phyloP scores from a whole-genome alignment of 2,329 filamentous ascomycete species.

The Neospermospora avenae region DNA sequence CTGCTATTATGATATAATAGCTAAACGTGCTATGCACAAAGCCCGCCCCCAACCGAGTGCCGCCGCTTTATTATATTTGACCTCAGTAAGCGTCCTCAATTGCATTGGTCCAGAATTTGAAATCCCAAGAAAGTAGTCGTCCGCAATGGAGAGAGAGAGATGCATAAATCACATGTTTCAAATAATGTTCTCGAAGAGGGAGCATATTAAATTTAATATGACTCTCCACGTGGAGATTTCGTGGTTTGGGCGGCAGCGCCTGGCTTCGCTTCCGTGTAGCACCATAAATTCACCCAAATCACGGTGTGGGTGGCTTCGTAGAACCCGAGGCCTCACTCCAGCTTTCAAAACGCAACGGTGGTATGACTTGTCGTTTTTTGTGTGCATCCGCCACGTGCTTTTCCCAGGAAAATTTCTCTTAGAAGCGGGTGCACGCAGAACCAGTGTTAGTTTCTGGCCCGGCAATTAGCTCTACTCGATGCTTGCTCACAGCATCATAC shows the following conservation, averaged over 20 bases:
- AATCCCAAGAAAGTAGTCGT: background rate
- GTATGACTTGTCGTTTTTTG: constrained; percentile 7
- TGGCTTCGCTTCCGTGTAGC: background rate
- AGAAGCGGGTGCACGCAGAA: constrained; percentile 8
- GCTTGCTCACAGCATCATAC: background rate
- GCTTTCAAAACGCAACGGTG: background rate
- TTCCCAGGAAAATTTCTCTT: constrained; percentile 4
- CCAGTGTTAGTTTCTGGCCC: constrained; percentile 2
- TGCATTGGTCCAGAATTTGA: background rate
- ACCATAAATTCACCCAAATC: background rate
- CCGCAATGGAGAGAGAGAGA: too few relatives aligned
- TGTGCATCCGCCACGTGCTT: constrained; percentile 16
- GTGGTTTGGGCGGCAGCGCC: background rate
- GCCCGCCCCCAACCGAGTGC: background rate
- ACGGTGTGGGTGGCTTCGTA: background rate
- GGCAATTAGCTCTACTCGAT: background rate
- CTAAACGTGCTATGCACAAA: background rate
- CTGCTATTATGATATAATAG: background rate
- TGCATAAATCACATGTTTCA: constrained; percentile 2
- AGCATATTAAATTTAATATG: background rate
- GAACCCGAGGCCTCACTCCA: background rate
- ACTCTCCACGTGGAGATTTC: constrained; percentile 1
- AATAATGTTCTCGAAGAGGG: background rate
- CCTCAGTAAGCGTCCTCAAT: background rate
- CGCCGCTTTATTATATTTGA: constrained; percentile 9